phyloP scores from a whole-genome alignment of 2,329 filamentous ascomycete species.

The Fusarium illudens region DNA sequence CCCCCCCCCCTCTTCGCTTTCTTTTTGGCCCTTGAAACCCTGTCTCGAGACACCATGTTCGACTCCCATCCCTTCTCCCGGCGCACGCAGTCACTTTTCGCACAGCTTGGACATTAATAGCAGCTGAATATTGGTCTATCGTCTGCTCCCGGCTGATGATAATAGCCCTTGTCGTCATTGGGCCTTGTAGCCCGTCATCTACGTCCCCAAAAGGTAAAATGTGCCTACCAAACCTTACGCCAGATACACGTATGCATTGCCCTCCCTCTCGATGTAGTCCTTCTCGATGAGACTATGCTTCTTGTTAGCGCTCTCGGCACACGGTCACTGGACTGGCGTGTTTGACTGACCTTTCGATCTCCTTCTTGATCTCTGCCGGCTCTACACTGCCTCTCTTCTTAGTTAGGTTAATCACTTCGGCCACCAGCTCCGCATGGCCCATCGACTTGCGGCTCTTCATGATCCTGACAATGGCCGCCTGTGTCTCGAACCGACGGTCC shows the following conservation, averaged over 20 bases:
- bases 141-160: background rate
- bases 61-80: background rate
- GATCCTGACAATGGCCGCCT: constrained; percentile 95
- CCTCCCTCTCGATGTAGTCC: constrained; percentile 87
- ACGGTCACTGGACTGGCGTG: background rate
- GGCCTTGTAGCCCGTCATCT: background rate
- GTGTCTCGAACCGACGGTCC: constrained; percentile 94
- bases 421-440: constrained; percentile 84
- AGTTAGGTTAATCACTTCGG: constrained; percentile 91
- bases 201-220: background rate
- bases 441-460: constrained; percentile 95
- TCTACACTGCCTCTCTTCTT: constrained; percentile 87
- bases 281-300: constrained; percentile 82
- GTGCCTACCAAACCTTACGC: constrained; percentile 55
- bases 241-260: constrained; percentile 74
- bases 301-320: constrained; percentile 10
- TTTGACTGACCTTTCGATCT: constrained; percentile 86
- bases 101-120: background rate
- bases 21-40: background rate
- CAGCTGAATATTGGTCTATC: background rate
- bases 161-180: background rate
- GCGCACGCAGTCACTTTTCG: background rate
- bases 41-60: background rate
- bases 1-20: constrained; percentile 24
- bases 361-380: constrained; percentile 89